Evolutionary conservation across 176 grass and related monocot genomes (phyloP).

Genomic region (Triticum timopheevii): DNA sequence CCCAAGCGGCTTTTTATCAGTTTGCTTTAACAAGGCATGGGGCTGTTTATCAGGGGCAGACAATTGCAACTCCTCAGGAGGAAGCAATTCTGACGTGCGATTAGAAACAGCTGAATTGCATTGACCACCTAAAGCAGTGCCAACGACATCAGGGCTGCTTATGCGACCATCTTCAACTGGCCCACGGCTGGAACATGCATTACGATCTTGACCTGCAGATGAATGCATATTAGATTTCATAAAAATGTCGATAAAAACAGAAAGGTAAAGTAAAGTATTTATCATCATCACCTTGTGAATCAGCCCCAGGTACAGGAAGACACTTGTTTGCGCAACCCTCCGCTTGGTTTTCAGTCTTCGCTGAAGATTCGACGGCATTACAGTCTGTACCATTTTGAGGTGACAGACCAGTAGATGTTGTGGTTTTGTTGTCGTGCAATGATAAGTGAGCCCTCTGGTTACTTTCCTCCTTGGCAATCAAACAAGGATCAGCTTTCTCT

Average conservation of each 20-base stretch:
- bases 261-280: not conserved
- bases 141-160: constrained; percentile 20
- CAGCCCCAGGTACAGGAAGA: constrained; percentile 10
- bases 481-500: constrained; percentile 31
- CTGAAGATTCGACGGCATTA: constrained; percentile 26
- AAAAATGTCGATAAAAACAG: constrained; percentile 2
- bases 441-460: not conserved
- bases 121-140: not conserved
- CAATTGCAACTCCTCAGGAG: constrained; percentile 30
- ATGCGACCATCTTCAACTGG: constrained; percentile 37
- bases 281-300: constrained; percentile 31
- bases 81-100: not conserved
- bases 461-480: constrained; percentile 30
- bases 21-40: constrained; percentile 13
- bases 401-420: constrained; percentile 12
- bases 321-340: constrained; percentile 3
- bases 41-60: constrained; percentile 30
- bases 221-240: constrained; percentile 29
- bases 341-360: constrained; percentile 35
- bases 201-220: constrained; percentile 38
- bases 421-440: constrained; percentile 21
- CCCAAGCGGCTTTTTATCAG: constrained; percentile 15
- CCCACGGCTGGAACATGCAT: constrained; percentile 14
- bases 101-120: constrained; percentile 13
- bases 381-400: not conserved